Base-by-base conservation (phyloP, 768 basidiomycete genomes). In the Russula brevipes region DNA sequence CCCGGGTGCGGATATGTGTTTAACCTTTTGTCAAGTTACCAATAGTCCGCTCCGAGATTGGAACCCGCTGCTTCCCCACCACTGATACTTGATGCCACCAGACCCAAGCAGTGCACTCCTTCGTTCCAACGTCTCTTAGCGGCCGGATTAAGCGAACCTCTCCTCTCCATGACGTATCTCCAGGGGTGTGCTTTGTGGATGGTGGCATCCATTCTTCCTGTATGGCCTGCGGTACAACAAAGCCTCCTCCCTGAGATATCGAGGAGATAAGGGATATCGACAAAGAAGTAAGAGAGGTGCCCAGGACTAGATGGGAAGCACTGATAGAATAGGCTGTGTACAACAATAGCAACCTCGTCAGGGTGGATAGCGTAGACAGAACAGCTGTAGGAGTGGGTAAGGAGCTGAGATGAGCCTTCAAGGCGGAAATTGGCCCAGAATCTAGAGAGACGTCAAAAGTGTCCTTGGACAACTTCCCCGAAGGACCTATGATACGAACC, bases 271-370 rank as follows among this genome's bases (percentile, higher is more conserved):
- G 74, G 24, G 83, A 82, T 38, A 92, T 80, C 0, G 91, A 89
- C 0, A 93, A 76, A 0, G 86, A 84, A 1, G 91, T 92, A n/a
- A 91, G 75, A 2, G 85, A 86, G 14, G 89, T 87, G 65, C 91
- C 91, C 12, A 92, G 79, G 14, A 92, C 77, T 16, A 93, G 77
- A 71, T 93, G 90, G 0, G 91, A 91, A n/a, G 85, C 85, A 4
- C 73, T 71, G 4, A 76, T 80, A 1, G 80, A 77, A 31, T 75
- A 73, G 5, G 91, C 85, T 0, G 87, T 85, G 67, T 89, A 79
- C 17, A 91, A 75, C 31, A 92, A 77, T 12, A 94, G 77, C n/a
- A 91, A 74, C 19, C 89, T 83, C 57, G 79, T 79, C 14, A 93
- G 76, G 17, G 76, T 81, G 50, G 81, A 79, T 51, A 91, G 76